Percentiles rank a stretch among this genome's conserved stretches.
Conservation (phyloP, 1,139 yeast species). For the Groenewaldozyma auringiensis region DNA sequence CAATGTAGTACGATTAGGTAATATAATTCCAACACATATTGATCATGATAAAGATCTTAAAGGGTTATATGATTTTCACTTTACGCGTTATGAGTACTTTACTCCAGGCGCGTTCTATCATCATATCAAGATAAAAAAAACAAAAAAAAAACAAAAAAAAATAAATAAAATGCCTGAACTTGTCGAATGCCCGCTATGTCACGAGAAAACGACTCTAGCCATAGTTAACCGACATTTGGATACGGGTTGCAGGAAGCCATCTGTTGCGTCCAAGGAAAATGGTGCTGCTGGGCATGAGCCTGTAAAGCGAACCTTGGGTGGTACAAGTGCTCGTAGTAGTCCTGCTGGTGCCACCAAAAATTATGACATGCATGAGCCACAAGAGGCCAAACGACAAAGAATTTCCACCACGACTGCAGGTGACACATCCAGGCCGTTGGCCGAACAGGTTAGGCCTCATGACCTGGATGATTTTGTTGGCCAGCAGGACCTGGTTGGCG, state of each 20-base stretch:
- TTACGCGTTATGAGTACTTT: no score
- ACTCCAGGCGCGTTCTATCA: no score
- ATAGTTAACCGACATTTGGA: slow-evolving; percentile 34
- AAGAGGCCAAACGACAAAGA: background rate
- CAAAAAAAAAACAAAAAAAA: no score
- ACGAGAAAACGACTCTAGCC: slow-evolving; percentile 25
- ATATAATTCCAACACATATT: no score
- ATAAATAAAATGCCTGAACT: slow-evolving; percentile 4
- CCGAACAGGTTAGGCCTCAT: slow-evolving; percentile 77
- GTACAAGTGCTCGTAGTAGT: background rate
- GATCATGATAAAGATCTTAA: no score
- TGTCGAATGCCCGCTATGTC: slow-evolving; percentile 32
- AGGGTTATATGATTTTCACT: no score
- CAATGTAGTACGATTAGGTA: no score
- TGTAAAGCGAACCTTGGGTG: background rate
- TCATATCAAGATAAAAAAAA: no score
- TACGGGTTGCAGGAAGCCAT: slow-evolving; percentile 24
- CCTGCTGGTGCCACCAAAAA: background rate
- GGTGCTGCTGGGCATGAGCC: background rate
- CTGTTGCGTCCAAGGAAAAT: background rate
- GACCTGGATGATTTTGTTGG: slow-evolving; percentile 74
- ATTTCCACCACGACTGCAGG: background rate
- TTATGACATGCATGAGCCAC: background rate
- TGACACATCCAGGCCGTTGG: slow-evolving; percentile 48
- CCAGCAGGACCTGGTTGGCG: slow-evolving; percentile 73